Evolutionary conservation across 169 alveolate species (phyloP), one percentile per base, ranked within the genome.

Genomic region (Plasmodium billcollinsi): DNA sequence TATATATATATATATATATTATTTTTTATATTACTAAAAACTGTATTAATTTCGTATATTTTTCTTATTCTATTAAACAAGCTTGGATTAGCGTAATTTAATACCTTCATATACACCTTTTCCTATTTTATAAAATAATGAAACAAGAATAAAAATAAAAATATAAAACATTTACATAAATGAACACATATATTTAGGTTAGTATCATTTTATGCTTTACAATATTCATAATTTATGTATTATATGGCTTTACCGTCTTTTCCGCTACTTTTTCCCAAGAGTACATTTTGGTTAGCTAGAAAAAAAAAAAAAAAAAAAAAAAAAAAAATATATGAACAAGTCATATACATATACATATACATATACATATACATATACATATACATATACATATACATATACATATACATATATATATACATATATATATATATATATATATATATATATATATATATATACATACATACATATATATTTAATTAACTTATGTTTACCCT

Each of bases 211-310:
- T 11, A 20, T 20, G 0, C 9, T 39, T 39, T 39, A 39, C 47
- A 39, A 39, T 39, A 39, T 39, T 39, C 4, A 20, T 20, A 11
- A 54, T 15, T 15, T 33, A 26, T 29, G 43, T 26, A 62, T 21
- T 20, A 49, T 9, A 0, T 39, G 4, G 1, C 1, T 59, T 29
- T 74, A 73, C 95, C 20, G 90, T 86, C 33, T 92, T 90, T 26
- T 50, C 88, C 26, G 95, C 95, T 21, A 90, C 95, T 26, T 54
- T 86, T 43, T 76, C 92, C 96, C 96, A 94, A 20, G 96, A 94
- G 83, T 94, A 94, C 95, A 94, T 90, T 56, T 73, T 59, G 49
- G 89, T 71, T 50, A 92, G 90, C 94, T 91, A 45, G 15, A 69
- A 2, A 73, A 47, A 24, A 73, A 45, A 47, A 62, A 69, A 58